Evolutionary conservation across 768 basidiomycete genomes (phyloP).

Genomic region (Kondoa malvinella): DNA sequence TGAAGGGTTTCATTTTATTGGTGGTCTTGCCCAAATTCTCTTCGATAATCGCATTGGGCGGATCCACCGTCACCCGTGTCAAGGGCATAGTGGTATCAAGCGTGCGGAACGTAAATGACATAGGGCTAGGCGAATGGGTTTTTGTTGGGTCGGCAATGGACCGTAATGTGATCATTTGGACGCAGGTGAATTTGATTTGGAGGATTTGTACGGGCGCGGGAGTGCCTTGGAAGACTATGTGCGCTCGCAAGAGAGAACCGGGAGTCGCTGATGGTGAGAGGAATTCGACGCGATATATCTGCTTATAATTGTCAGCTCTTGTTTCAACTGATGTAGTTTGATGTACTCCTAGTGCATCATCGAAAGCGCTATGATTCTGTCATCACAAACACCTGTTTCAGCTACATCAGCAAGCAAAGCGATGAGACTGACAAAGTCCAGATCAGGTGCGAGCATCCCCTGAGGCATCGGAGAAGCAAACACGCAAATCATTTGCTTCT

Average conservation of each 20-base stretch:
- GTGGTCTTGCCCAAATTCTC: neutral
- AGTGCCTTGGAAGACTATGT: neutral
- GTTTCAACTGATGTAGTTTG: neutral
- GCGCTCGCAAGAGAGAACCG: neutral
- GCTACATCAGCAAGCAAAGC: neutral
- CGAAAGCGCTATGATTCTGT: neutral
- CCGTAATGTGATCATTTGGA: neutral
- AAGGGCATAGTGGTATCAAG: neutral
- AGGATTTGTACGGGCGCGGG: neutral
- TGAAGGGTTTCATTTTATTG: neutral
- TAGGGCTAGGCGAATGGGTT: neutral
- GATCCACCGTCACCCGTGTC: neutral
- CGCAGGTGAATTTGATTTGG: neutral
- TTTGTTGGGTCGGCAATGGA: neutral
- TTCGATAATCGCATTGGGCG: neutral
- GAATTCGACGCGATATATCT: neutral
- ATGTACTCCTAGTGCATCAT: neutral
- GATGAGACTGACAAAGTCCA: neutral
- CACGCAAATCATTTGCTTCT: neutral
- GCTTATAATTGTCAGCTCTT: neutral
- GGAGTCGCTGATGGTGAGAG: neutral
- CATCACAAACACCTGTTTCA: neutral
- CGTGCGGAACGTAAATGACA: neutral
- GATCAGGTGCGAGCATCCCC: neutral
- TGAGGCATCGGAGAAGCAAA: neutral